Evolutionary conservation across 768 basidiomycete genomes (phyloP), one percentile per base, ranked within the genome.

Genomic region (Podaxis sp.): DNA sequence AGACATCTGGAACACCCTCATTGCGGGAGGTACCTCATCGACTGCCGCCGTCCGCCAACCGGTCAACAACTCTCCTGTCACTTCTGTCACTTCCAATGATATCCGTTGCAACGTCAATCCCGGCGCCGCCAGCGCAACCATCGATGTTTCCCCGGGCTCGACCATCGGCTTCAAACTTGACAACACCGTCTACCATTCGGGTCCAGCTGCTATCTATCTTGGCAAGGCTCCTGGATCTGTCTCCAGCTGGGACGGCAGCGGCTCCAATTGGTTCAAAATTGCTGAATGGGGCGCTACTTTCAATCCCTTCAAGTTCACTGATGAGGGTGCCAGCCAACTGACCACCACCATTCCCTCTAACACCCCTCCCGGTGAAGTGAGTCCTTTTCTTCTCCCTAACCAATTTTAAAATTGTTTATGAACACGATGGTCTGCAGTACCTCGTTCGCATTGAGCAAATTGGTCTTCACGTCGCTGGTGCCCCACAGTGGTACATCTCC

Each of bases 171-270:
- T 81, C 71, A 71, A 70, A 42, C 68, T 78, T 9, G 77, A 76
- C 67, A 74, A 74, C 62, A 76, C 76, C 0, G n/a, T 81, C n/a
- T 80, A 78, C 67, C 80, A 81, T 63, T 70, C 67, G 24, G 80
- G 80, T 5, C 79, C 80, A 2, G 77, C 78, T 59, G 78, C 80
- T 5, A 78, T 79, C n/a, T 78, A 78, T 68, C 76, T 77, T 76
- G 82, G 82, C 19, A 79, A 77, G 65, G 82, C 82, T 4, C 79
- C 82, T 26, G 69, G 68, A 2, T 74, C 79, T 65, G 79, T 77
- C 58, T 67, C 74, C 36, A 67, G 66, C 44, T 79, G 75, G 69
- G 78, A 76, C 52, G 79, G 79, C 19, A 72, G 74, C 56, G 81
- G 80, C 59, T 55, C 61, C 39, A 77, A 77, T 36, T 80, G 79